phyloP scores from a whole-genome alignment of 805 yeast species.

The Monosporozyma solicola region DNA sequence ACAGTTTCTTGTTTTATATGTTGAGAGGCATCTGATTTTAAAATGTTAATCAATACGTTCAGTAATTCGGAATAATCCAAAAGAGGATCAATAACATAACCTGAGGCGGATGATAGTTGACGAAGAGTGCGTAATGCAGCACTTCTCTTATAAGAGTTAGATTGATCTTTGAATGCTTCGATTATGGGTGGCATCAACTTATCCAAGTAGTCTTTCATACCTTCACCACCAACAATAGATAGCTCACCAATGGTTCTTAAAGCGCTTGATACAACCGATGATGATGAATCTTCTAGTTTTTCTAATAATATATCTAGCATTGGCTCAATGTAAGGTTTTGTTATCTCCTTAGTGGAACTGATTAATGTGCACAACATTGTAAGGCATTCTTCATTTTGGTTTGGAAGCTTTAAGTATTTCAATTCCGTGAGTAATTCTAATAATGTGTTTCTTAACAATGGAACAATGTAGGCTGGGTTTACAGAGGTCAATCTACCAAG shows the following conservation, averaged over 20 bases:
- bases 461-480: conserved; percentile 91
- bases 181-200: conserved; percentile 76
- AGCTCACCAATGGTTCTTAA: conserved; percentile 80
- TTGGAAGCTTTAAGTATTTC: conserved; percentile 64
- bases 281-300: conserved; percentile 55
- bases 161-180: conserved; percentile 83
- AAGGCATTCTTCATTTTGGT: conserved; percentile 80
- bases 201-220: conserved; percentile 57
- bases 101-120: conserved; percentile 78
- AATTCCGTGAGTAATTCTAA: conserved; percentile 75
- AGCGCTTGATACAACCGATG: conserved; percentile 77
- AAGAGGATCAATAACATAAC: conserved; percentile 87
- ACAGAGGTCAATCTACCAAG: conserved; percentile 76
- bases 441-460: conserved; percentile 74
- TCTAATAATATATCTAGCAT: conserved; percentile 76
- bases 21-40: conserved; percentile 69
- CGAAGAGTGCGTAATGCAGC: conserved; percentile 82
- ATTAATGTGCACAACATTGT: conserved; percentile 62
- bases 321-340: conserved; percentile 83
- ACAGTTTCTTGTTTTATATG: conserved; percentile 78
- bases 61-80: conserved; percentile 80
- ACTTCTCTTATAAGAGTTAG: conserved; percentile 71
- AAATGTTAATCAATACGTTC: conserved; percentile 65
- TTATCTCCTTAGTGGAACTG: conserved; percentile 63
- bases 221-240: conserved; percentile 80